Evolutionary conservation across 768 basidiomycete genomes (phyloP).

Genomic region (Phallus indusiatus): DNA sequence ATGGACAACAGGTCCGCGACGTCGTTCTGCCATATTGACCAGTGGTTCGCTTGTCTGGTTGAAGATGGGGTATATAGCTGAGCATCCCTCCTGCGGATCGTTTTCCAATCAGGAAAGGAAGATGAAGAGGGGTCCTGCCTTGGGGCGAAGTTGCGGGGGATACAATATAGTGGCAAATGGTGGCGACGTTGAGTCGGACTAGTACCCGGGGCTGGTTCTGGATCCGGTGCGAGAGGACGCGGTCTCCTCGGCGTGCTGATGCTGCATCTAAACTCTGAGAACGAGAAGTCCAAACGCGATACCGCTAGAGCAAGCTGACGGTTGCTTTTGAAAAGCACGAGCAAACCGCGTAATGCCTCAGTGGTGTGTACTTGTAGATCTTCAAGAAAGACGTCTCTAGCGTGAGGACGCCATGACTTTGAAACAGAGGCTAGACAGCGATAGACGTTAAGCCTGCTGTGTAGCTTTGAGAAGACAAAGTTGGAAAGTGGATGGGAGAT

Average conservation of each 20-base stretch:
- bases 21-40: constrained; percentile 11
- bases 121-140: too few species aligned
- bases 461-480: background rate
- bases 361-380: constrained; percentile 10
- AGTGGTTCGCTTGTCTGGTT: constrained; percentile 11
- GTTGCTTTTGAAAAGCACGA: background rate
- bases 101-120: background rate
- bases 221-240: background rate
- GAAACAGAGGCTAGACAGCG: constrained; percentile 10
- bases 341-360: constrained; percentile 10
- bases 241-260: constrained; percentile 10
- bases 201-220: background rate
- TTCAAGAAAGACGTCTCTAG: constrained; percentile 14
- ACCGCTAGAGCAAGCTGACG: constrained; percentile 10
- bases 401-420: constrained; percentile 11
- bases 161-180: background rate
- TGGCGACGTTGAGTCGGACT: background rate
- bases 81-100: background rate
- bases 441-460: constrained; percentile 3
- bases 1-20: constrained; percentile 7
- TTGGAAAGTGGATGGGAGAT: constrained; percentile 7
- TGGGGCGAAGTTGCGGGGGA: background rate
- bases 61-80: constrained; percentile 9
- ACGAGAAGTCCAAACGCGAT: constrained; percentile 10
- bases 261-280: constrained; percentile 11